Evolutionary conservation across 1,139 yeast genomes (phyloP).

Genomic region (Scheffersomyces illinoinensis): DNA sequence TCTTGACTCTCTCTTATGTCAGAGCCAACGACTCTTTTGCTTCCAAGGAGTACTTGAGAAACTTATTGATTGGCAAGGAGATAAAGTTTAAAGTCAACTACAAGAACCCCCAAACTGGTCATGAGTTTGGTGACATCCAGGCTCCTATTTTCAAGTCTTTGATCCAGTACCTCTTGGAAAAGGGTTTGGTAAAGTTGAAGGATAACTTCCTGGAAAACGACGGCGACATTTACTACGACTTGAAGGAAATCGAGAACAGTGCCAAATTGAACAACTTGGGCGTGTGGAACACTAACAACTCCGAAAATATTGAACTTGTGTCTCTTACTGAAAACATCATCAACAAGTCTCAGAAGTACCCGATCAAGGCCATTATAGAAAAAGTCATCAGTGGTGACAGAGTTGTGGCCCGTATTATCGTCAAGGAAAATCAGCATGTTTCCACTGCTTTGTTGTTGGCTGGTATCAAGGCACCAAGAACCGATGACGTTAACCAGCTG

Average conservation of each 20-base stretch:
- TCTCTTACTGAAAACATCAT: constrained; percentile 40
- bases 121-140: constrained; percentile 73
- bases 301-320: constrained; percentile 20
- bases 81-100: constrained; percentile 60
- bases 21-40: constrained; percentile 58
- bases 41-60: constrained; percentile 62
- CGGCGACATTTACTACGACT: constrained; percentile 29
- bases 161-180: constrained; percentile 54
- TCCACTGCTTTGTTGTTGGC: constrained; percentile 67
- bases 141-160: constrained; percentile 66
- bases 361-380: constrained; percentile 65
- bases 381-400: constrained; percentile 80
- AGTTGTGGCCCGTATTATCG: constrained; percentile 56
- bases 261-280: constrained; percentile 56
- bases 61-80: constrained; percentile 67
- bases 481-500: constrained; percentile 46
- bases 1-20: constrained; percentile 63
- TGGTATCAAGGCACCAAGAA: constrained; percentile 72
- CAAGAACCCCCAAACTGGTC: constrained; percentile 49
- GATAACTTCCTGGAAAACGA: constrained; percentile 49
- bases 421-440: constrained; percentile 42
- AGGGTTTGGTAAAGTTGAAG: constrained; percentile 65
- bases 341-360: constrained; percentile 36
- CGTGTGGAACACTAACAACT: constrained; percentile 46
- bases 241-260: constrained; percentile 40